These are phyloP conservation scores for Camellia sinensis DNA, from an alignment of 148 eudicot species.

Conservation along the genomic window DNA sequence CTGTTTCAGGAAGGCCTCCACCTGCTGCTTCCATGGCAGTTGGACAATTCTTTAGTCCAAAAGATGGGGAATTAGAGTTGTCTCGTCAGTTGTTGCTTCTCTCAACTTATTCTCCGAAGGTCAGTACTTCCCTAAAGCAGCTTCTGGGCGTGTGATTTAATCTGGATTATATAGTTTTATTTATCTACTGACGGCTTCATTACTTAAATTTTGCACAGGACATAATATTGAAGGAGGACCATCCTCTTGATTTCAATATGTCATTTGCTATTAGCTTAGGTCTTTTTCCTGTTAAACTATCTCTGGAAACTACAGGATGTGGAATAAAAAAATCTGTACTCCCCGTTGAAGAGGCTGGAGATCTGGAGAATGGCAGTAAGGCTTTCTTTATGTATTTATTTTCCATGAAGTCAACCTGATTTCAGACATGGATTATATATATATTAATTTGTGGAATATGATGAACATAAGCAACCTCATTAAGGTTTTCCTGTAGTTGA, in stretches of 20 bases:
- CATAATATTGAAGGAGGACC: conserved; percentile 69
- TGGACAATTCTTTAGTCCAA: conserved; percentile 82
- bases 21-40: conserved; percentile 99
- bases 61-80: conserved; percentile 47
- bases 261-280: conserved; percentile 83
- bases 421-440: too few species aligned
- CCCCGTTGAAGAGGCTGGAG: conserved; percentile 64
- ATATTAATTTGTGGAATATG: not conserved
- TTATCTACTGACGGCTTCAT: conserved; percentile 10
- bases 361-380: conserved; percentile 67
- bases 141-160: conserved; percentile 6
- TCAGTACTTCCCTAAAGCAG: conserved; percentile 22
- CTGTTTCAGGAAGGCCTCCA: conserved; percentile 96
- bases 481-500: not conserved
- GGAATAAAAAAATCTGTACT: conserved; percentile 76
- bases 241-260: conserved; percentile 76
- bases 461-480: not conserved
- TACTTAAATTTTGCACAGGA: conserved; percentile 48
- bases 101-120: conserved; percentile 60
- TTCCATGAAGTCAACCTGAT: not conserved
- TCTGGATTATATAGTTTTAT: conserved; percentile 12
- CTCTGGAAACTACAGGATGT: conserved; percentile 79
- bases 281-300: conserved; percentile 65
- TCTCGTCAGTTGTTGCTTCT: conserved; percentile 52
- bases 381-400: conserved; percentile 10